Base-by-base conservation (phyloP, 345 rosid genomes). In the Hibiscus mutabilis region DNA sequence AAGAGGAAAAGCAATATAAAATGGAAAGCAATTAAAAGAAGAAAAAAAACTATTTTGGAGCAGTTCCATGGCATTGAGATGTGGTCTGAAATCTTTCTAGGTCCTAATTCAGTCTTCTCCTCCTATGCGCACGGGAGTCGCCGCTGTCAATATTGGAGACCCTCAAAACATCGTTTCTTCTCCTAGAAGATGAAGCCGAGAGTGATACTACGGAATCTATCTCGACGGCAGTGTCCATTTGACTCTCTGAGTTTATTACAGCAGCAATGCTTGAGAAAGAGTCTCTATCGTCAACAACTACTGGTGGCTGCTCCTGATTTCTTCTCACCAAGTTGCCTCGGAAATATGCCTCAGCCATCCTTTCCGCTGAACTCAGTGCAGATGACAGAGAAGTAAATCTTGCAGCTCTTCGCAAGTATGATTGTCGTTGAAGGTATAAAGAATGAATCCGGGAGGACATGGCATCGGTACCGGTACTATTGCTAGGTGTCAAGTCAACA, bases 231-330 rank as follows among this genome's bases (percentile, higher is more conserved):
- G 61, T 58, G 61, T 58, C 61, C 33, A 58, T 24, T 58, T 58
- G 61, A 24, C 31, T 58, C 61, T 58, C 61, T 5, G 61, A 24
- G 61, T 58, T 58, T 58, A 58, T 58, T 58, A 58, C 61, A 58
- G 61, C 61, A 13, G 61, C 61, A 58, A 58, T 58, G 61, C 61
- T 58, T 13, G 61, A 58, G 61, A 58, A 58, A 0, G 61, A 58
- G 31, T 58, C 61, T 25, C 61, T 25, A 25, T 58, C 61, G 1
- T 58, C 61, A 5, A 58, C n/a, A 2, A 55, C 27, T 55, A 27
- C 60, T 12, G 61, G 8, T 58, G n/a, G 33, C 5, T 58, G 61
- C 33, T 58, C 61, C 61, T 25, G 61, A 58, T 58, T 58, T 58
- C 61, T 58, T 12, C 61, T n/a, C 33, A 25, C 33, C 7, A 3